Percentiles rank a stretch among this genome's conserved stretches.
phyloP scores from a whole-genome alignment of 495 filamentous ascomycete species.

The Trichoderma erinaceum region DNA sequence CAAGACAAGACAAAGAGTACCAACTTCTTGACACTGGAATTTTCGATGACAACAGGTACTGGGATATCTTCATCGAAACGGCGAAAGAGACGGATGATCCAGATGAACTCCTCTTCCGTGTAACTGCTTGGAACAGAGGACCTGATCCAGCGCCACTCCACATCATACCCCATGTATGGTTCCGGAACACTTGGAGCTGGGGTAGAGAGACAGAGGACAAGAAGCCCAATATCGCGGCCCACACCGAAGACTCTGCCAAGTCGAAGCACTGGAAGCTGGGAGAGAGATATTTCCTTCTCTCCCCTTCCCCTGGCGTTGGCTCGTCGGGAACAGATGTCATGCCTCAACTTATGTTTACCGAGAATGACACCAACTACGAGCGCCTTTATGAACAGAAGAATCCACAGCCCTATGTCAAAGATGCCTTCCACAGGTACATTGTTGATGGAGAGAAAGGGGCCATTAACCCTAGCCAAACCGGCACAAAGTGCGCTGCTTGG shows the following conservation, averaged over 20 bases:
- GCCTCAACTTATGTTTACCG: constrained; percentile 81
- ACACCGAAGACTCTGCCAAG: constrained; percentile 58
- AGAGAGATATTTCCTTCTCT: constrained; percentile 75
- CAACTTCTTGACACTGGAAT: constrained; percentile 86
- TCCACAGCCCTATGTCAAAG: constrained; percentile 78
- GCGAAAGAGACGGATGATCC: constrained; percentile 86
- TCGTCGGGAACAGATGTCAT: constrained; percentile 72
- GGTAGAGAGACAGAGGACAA: constrained; percentile 62
- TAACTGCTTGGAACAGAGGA: constrained; percentile 93
- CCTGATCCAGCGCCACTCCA: constrained; percentile 85
- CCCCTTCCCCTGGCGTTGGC: constrained; percentile 81
- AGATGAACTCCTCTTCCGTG: constrained; percentile 87
- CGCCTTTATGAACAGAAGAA: constrained; percentile 72
- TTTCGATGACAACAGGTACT: constrained; percentile 89
- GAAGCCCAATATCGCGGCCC: constrained; percentile 67
- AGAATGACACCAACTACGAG: constrained; percentile 87
- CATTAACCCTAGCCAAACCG: constrained; percentile 70
- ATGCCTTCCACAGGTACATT: constrained; percentile 86
- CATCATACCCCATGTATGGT: constrained; percentile 93
- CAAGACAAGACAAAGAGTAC: constrained; percentile 74
- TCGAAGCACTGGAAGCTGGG: constrained; percentile 73
- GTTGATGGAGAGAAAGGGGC: constrained; percentile 73
- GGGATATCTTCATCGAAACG: constrained; percentile 95
- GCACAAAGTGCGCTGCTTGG: constrained; percentile 89
- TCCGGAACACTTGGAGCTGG: constrained; percentile 95